These are phyloP conservation scores for Cutaneotrichosporon arboriforme DNA, from an alignment of 1,284 basidiomycete genomes.

Conservation along the genomic window DNA sequence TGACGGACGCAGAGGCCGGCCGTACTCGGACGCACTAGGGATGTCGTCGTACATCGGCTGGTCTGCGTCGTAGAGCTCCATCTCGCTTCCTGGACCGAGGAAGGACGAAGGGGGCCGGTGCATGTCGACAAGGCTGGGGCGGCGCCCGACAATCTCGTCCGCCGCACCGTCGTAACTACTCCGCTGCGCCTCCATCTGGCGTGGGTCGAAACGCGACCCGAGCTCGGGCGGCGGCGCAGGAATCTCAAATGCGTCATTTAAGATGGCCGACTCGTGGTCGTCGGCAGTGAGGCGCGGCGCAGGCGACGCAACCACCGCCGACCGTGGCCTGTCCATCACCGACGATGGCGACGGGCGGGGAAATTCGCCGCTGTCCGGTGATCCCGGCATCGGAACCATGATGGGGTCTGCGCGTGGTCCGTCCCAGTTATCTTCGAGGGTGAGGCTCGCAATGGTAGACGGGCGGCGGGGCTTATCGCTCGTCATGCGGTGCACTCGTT, in stretches of 20 bases:
- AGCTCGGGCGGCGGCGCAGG: constrained; percentile 35
- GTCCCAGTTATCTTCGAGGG: constrained; percentile 7
- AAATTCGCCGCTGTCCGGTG: constrained; percentile 11
- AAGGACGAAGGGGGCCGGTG: not conserved
- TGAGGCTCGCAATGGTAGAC: constrained; percentile 10
- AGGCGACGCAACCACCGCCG: not conserved
- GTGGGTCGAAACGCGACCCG: constrained; percentile 42
- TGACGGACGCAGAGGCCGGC: constrained; percentile 30
- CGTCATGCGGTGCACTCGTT: not conserved
- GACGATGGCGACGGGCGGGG: not conserved
- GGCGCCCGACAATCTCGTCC: not conserved
- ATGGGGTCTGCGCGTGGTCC: constrained; percentile 18
- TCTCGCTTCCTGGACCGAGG: not conserved
- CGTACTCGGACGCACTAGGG: constrained; percentile 33
- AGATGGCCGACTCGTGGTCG: constrained; percentile 18
- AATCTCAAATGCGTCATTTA: constrained; percentile 41
- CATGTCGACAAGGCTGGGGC: constrained; percentile 1
- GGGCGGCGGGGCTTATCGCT: not conserved
- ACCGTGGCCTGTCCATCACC: not conserved
- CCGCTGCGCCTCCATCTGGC: constrained; percentile 24
- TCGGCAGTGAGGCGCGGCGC: constrained; percentile 7
- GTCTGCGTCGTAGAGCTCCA: not conserved
- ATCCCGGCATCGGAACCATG: constrained; percentile 28
- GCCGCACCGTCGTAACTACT: not conserved
- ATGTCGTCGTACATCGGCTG: constrained; percentile 24